These are phyloP conservation scores for Aureoboletus auriporus DNA, from an alignment of 768 basidiomycete species.

Conservation along the genomic window DNA sequence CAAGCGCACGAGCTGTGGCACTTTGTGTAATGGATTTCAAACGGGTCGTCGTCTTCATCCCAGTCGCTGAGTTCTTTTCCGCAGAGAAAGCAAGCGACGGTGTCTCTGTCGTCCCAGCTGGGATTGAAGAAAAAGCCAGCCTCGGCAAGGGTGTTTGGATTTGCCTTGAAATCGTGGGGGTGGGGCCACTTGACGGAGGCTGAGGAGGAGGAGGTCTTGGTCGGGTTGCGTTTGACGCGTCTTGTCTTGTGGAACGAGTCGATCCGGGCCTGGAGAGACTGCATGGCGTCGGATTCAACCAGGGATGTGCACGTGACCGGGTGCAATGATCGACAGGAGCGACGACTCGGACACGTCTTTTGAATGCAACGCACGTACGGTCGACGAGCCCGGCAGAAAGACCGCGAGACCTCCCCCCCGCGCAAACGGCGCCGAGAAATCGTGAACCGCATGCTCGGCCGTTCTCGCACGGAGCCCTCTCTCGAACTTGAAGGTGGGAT, in stretches of 20 bases:
- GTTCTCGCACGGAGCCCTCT: constrained; percentile 62
- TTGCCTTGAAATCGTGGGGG: constrained; percentile 58
- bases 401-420: constrained; percentile 6
- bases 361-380: constrained; percentile 36
- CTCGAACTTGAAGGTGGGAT: constrained; percentile 34
- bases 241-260: constrained; percentile 66
- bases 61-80: constrained; percentile 79
- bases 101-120: constrained; percentile 62
- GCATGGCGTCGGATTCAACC: constrained; percentile 34
- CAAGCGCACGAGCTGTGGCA: constrained; percentile 68
- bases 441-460: constrained; percentile 68
- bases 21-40: constrained; percentile 74
- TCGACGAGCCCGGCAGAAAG: constrained; percentile 17
- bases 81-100: constrained; percentile 83
- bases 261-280: constrained; percentile 53
- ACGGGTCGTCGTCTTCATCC: constrained; percentile 83
- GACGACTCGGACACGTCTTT: neutral
- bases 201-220: constrained; percentile 43
- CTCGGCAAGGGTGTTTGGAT: constrained; percentile 70
- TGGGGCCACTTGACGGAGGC: constrained; percentile 77
- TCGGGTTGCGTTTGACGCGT: constrained; percentile 49
- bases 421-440: constrained; percentile 41
- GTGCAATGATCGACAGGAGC: constrained; percentile 1
- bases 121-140: constrained; percentile 90
- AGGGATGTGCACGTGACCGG: constrained; percentile 10